Evolutionary conservation across 306 rosid genomes (phyloP), one percentile per base, ranked within the genome.

Genomic region (Castanea mollissima): DNA sequence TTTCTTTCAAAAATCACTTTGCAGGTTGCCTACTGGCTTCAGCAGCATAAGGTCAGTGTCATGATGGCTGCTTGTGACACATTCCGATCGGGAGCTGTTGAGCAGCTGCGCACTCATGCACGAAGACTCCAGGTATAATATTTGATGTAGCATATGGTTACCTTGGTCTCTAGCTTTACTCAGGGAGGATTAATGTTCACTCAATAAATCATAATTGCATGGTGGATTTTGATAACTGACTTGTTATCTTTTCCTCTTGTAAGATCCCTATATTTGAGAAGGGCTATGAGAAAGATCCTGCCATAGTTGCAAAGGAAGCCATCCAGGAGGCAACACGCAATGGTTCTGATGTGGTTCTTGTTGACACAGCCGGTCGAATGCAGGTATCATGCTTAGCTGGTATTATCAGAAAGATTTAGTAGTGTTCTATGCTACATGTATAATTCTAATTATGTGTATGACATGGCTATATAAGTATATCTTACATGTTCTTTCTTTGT

Each of bases 41-140:
- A 31, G 82, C 94, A 96, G 84, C 99, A 96, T 80, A 80, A 91
- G 0, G 74, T 90, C 73, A 91, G 86, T 78, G 99, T 96, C 74
- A 96, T 86, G 98, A 91, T 96, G 99, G 99, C 98, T 77, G 99
- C 99, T 65, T 96, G 99, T 86, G 99, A 96, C 81, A 96, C 99
- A 64, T 96, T 96, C 85, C 86, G 99, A 74, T 96, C 99, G 6
- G 99, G 99, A 71, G 99, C 99, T 71, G 99, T 96, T 76, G 99
- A 96, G 83, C 99, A 96, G 93, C 90, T 96, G 79, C 90, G 99
- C 75, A 96, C 98, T 68, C 99, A 96, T 87, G 99, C 99, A 46
- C 98, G 99, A 29, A 90, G 99, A 83, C 99, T 96, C 57, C 92
- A 96, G 97, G 99, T 96, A 81, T 86, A 12, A 7, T 49, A 83